These are phyloP conservation scores for Rhynchosporium secalis DNA, from an alignment of 2,329 filamentous ascomycete genomes.

Conservation along the genomic window DNA sequence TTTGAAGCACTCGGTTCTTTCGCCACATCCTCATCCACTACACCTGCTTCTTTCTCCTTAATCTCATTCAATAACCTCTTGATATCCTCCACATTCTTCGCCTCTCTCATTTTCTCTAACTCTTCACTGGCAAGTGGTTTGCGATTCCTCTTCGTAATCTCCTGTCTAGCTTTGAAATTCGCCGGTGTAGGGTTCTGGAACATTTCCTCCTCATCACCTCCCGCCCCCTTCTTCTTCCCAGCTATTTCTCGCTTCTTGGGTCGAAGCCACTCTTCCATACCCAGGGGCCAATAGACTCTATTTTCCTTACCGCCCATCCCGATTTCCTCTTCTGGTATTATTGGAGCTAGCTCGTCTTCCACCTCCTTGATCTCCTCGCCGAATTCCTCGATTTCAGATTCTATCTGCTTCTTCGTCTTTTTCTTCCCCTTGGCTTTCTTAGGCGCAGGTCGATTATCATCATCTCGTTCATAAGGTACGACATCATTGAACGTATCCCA, in stretches of 20 bases:
- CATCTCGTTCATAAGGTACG: slow-evolving; percentile 71
- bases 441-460: slow-evolving; percentile 64
- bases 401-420: slow-evolving; percentile 43
- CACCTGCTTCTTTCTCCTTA: slow-evolving; percentile 19
- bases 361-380: slow-evolving; percentile 38
- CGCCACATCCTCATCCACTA: slow-evolving; percentile 13
- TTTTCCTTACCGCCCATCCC: slow-evolving; percentile 83
- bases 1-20: slow-evolving; percentile 15
- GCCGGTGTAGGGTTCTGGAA: slow-evolving; percentile 36
- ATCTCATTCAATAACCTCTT: slow-evolving; percentile 34
- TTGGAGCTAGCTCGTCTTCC: slow-evolving; percentile 42
- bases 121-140: slow-evolving; percentile 27
- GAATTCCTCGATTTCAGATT: slow-evolving; percentile 39
- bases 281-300: slow-evolving; percentile 86
- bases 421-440: slow-evolving; percentile 47
- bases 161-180: slow-evolving; percentile 36
- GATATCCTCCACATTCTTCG: slow-evolving; percentile 30
- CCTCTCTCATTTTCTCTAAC: slow-evolving; percentile 29
- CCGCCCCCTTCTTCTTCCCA: slow-evolving; percentile 42
- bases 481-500: slow-evolving; percentile 75
- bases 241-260: slow-evolving; percentile 72
- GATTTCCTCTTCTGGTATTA: slow-evolving; percentile 60
- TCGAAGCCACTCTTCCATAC: slow-evolving; percentile 86
- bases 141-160: slow-evolving; percentile 25
- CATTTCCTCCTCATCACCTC: slow-evolving; percentile 40